Evolutionary conservation across 179 eudicot genomes (phyloP), one percentile per base, ranked within the genome.

Genomic region (Nepenthes alata): DNA sequence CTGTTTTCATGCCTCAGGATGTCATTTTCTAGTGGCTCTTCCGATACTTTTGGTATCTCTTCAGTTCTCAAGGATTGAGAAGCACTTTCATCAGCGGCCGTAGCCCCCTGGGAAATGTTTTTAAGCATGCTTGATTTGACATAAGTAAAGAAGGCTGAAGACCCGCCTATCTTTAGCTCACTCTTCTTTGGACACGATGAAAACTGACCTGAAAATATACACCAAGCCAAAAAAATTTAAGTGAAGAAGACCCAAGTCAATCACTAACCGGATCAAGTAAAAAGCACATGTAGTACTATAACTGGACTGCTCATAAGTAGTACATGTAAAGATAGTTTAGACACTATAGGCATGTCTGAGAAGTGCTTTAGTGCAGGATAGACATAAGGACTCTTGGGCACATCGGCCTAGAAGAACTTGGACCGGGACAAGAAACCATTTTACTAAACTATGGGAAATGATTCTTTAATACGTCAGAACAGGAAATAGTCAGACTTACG

Each of bases 91-190:
- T 62, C 68, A 49, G 59, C 67, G 35, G 71, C 55, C 53, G 65
- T 64, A 55, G 65, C 75, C 60, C 54, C 77, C 47, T 68, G 83
- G 59, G 59, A 6, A 59, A 25, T 73, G 78, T 71, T 77, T 70
- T 73, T 83, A 12, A 75, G 66, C 37, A 72, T 11, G 76, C 67
- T 78, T 57, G 91, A 72, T 76, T 91, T 91, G 60, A 89, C 88
- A 12, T 91, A 91, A 5, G 96, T 78, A 75, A 85, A 93, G 74
- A 93, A 93, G 47, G 98, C 98, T 37, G 97, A 93, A 63, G 85
- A 85, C 67, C 79, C 93, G 13, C 98, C 98, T 13, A 93, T 89
- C 79, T 76, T 89, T 44, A 93, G 83, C 71, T 79, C 87, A 70
- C 82, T 89, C 76, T 80, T 87, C 88, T 72, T 90, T 47, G 78